Base-by-base conservation (phyloP, 129 eudicot species). In the Dittrichia graveolens region DNA sequence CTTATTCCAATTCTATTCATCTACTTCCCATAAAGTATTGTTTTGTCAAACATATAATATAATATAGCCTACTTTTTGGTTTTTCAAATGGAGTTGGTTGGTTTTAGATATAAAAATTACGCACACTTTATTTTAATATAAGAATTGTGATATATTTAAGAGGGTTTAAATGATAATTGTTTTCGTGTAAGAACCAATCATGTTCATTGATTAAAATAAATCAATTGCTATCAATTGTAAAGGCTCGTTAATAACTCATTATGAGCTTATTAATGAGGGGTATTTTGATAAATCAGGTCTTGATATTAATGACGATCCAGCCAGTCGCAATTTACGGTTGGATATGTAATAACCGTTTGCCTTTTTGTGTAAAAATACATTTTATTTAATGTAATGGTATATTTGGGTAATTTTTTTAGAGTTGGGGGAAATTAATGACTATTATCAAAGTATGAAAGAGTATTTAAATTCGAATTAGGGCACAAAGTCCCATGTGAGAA, bases 31-130 rank as follows among this genome's bases (percentile, higher is more conserved):
- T 61, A 62, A 62, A 74, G 55, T 44, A 16, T 65, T 24, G 15
- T 14, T 65, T 74, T 61, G 64, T 69, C 71, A 69, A 67, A 69
- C 71, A 49, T n/a, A 75, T 55, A 44, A 55, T 69, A 77, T 68
- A 49, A 24, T 38, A 18, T 37, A 76, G 24, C 62, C 39, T 40
- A 24, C 53, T 59, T 76, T 75, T 58, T 44, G 8, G 18, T 40
- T 60, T 49, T 50, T 8, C 8, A 60, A 61, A 38, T 48, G 57
- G 62, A 77, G 81, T 77, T 45, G 81, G 66, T 76, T 48, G 54
- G 34, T 60, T 69, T 41, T 69, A 49, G 24, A 60, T 49, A 69
- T 77, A 7, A 31, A 8, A 13, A 12, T 49, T 49, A 3, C 3
- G 0, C 8, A 31, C 15, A 74, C 60, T 19, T 50, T 40, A 7